Conservation (phyloP, 495 filamentous ascomycete species). For the Penicillium cataractarum region DNA sequence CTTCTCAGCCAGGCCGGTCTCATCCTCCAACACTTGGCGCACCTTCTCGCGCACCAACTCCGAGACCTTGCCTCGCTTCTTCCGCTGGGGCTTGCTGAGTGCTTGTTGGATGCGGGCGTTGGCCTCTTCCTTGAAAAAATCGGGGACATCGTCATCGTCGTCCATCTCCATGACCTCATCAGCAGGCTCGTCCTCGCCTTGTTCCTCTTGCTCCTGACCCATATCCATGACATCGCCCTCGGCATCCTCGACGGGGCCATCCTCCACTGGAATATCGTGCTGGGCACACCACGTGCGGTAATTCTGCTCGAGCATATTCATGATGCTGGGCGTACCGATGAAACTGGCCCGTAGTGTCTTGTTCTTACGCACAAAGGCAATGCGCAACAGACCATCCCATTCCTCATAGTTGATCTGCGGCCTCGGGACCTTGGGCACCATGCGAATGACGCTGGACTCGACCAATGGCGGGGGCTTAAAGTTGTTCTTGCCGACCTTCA, state of each 20-base stretch:
- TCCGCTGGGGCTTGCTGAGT: conserved; percentile 55
- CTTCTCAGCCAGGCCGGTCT: conserved; percentile 77
- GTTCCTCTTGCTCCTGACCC: conserved; percentile 40
- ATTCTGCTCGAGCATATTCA: conserved; percentile 81
- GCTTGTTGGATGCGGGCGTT: conserved; percentile 46
- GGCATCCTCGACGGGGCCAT: conserved; percentile 56
- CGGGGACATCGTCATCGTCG: conserved; percentile 65
- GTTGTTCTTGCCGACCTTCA: conserved; percentile 93
- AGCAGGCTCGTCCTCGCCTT: conserved; percentile 44
- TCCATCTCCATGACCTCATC: conserved; percentile 60
- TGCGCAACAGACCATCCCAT: conserved; percentile 87
- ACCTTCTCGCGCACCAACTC: conserved; percentile 82
- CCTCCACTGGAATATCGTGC: conserved; percentile 77
- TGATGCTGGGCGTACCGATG: conserved; percentile 73
- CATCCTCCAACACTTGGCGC: conserved; percentile 73
- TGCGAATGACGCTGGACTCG: conserved; percentile 78
- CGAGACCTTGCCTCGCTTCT: conserved; percentile 74
- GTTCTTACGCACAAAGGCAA: conserved; percentile 79
- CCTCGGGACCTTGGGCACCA: conserved; percentile 78
- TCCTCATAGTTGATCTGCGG: conserved; percentile 90
- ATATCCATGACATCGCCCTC: conserved; percentile 48
- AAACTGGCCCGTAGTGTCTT: conserved; percentile 78
- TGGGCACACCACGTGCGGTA: conserved; percentile 88
- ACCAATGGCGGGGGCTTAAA: conserved; percentile 93
- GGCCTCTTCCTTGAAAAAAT: conserved; percentile 75